These are phyloP conservation scores for Plasmodium falciparum DNA, from an alignment of 169 alveolate genomes.

Conservation along the genomic window DNA sequence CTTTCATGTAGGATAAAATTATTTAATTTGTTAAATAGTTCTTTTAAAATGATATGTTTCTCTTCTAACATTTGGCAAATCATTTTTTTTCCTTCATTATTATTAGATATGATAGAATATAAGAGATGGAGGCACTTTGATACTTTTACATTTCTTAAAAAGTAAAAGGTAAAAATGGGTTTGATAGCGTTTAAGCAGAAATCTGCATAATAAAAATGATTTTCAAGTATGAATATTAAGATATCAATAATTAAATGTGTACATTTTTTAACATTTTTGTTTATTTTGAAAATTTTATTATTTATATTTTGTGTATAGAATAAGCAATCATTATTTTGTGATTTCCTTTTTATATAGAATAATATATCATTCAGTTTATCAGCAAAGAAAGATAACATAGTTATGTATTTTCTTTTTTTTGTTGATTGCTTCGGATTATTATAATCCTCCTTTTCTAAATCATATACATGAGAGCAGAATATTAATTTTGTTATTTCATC, in stretches of 20 bases:
- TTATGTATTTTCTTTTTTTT: slow-evolving; percentile 5
- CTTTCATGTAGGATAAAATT: slow-evolving; percentile 24
- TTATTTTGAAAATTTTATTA: background rate
- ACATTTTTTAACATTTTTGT: slow-evolving; percentile 10
- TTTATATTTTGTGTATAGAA: background rate
- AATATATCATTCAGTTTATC: slow-evolving; percentile 8
- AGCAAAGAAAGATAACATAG: slow-evolving; percentile 16
- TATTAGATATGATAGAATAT: slow-evolving; percentile 2
- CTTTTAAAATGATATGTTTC: background rate
- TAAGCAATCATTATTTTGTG: background rate
- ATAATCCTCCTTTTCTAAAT: background rate
- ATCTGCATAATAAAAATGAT: slow-evolving; percentile 16
- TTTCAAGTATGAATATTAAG: slow-evolving; percentile 16
- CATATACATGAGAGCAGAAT: slow-evolving; percentile 9
- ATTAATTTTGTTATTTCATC: slow-evolving; percentile 1
- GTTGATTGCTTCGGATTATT: too few species aligned
- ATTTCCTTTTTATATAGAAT: slow-evolving; percentile 4
- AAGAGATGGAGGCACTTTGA: background rate
- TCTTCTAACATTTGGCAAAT: background rate
- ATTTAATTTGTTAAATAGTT: slow-evolving; percentile 1
- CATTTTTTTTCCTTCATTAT: slow-evolving; percentile 4
- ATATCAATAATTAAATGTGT: slow-evolving; percentile 12
- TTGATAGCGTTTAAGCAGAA: slow-evolving; percentile 25
- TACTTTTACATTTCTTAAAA: background rate
- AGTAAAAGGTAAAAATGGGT: slow-evolving; percentile 32